Base-by-base conservation (phyloP, 139 green algal species). In the Auxenochlorella pyrenoidosa region DNA sequence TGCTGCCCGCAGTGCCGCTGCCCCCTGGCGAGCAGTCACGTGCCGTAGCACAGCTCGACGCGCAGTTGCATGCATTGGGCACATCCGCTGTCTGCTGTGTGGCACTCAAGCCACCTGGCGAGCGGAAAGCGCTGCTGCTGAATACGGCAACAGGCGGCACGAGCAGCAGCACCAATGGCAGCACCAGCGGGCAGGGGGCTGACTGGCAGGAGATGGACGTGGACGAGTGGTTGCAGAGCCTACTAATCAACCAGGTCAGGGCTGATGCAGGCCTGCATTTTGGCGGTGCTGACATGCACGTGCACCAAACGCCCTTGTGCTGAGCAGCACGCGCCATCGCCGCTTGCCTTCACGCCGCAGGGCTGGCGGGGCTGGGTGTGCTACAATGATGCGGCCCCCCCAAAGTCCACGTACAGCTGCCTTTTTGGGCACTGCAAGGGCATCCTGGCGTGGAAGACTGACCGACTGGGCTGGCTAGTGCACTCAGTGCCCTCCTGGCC, bases 381-480 rank as follows among this genome's bases (percentile, higher is more conserved):
- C 30, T 85, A 85, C 63, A 85, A 85, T 30, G 80, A 85, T 36
- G 80, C 75, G 40, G 43, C 80, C 0, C 63, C 80, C 6, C 18
- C 8, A 34, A n/a, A n/a, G n/a, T 43, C 6, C 60, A 34, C 15
- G 12, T 10, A 13, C 1, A 30, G 80, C 18, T 15, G 19, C 10
- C n/a, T 15, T 24, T 85, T 77, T 63, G 80, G 63, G 5, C 80
- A 85, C 30, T 75, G 63, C 40, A 85, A 85, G 30, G 80, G 80
- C 80, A 60, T 85, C 28, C 80, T 85, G 28, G 40, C 63, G 0
- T 81, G 75, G 75, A 26, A 43, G 24, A 38, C 47, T 28, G 44
- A 59, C 28, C 40, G 63, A 0, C 30, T 85, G 2, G 80, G 80
- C 80, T 85, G 80, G 80, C 60, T 85, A 40, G 66, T 85, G 13